phyloP scores from a whole-genome alignment of 140 eudicot species.

The Cichorium intybus region DNA sequence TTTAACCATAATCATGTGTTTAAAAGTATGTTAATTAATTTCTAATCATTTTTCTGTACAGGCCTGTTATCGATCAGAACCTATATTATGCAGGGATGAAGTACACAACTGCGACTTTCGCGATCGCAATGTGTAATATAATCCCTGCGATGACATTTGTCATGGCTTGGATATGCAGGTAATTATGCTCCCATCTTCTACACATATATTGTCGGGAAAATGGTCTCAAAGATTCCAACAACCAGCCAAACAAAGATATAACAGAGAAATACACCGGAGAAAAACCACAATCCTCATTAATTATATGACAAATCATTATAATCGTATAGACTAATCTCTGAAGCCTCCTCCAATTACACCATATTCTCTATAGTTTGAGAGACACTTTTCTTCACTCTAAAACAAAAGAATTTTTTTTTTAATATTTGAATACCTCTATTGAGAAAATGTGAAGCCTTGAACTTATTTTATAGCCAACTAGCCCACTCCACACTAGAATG shows the following conservation, averaged over 20 bases:
- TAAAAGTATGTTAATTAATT: not conserved
- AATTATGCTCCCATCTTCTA: not conserved
- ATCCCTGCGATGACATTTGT: constrained; percentile 76
- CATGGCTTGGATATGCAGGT: constrained; percentile 75
- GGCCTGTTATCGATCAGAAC: constrained; percentile 92
- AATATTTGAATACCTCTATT: no score
- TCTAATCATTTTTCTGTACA: constrained; percentile 9
- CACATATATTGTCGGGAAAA: not conserved
- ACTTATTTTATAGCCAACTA: not conserved
- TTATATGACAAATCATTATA: not conserved
- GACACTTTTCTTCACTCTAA: not conserved
- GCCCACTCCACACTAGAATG: not conserved
- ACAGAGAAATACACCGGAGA: not conserved
- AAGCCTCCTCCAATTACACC: not conserved
- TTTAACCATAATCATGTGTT: not conserved
- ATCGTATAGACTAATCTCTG: not conserved
- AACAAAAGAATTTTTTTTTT: not conserved
- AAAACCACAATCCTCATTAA: no score
- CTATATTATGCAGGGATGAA: constrained; percentile 72
- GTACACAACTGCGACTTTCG: constrained; percentile 71
- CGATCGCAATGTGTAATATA: constrained; percentile 67
- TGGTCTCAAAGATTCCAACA: not conserved
- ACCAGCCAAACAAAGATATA: not conserved
- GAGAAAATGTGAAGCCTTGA: no score
- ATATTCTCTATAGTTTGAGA: not conserved